Base-by-base conservation (phyloP, 495 filamentous ascomycete genomes). In the Penicillium odoratum region DNA sequence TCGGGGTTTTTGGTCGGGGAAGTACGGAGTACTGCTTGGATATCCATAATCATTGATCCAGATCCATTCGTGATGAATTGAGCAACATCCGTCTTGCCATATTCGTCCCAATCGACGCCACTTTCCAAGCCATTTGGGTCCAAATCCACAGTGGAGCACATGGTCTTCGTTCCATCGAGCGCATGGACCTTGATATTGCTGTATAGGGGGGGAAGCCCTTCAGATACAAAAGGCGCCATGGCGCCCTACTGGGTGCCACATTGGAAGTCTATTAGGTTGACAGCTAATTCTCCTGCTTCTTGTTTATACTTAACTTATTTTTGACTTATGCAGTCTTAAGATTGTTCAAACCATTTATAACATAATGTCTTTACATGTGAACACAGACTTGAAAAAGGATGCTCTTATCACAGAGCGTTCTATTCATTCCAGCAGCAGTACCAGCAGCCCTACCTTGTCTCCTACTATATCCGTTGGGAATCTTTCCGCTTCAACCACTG, bases 91-190 rank as follows among this genome's bases (percentile, higher is more conserved):
- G 25, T 5, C 13, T 65, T 58, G 40, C 64, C 55, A 30, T 52
- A 33, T 64, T 52, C 38, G 59, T 62, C 2, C 59, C 28, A 34
- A 48, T 64, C 58, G 29, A 60, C 63, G 59, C 57, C 64, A 59
- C 49, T 42, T 16, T 53, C 44, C 34, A 51, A 44, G 31, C 52
- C 54, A 55, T 60, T 58, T 59, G 53, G 60, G 52, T 53, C 31
- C 38, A 67, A n/a, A 61, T 15, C 66, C 66, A 69, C 66, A 65
- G 66, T 67, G 66, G 66, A 67, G 54, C 57, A 62, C 40, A 59
- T 66, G 61, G 61, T 46, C 63, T 56, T 64, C 48, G 51, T 55
- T 51, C 48, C 36, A 38, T 64, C 43, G 59, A 33, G 59, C 53
- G 51, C 44, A 55, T 55, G 48, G 53, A 28, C 36, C 31, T 21